These are phyloP conservation scores for Neopestalotiopsis clavispora DNA, from an alignment of 2,329 filamentous ascomycete genomes.

Conservation along the genomic window DNA sequence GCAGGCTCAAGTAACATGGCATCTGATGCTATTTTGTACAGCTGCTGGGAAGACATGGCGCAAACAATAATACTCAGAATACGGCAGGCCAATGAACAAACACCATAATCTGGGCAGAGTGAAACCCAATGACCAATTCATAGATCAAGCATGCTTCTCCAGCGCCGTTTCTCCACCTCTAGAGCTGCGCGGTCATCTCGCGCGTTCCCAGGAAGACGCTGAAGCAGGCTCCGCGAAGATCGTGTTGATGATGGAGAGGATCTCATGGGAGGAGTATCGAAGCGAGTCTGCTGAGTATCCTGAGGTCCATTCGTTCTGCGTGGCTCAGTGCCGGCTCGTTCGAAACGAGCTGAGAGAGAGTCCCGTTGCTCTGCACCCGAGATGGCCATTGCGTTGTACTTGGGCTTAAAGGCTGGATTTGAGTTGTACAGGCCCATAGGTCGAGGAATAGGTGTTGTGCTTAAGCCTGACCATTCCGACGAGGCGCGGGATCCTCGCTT, in stretches of 20 bases:
- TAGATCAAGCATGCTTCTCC: slow-evolving; percentile 8
- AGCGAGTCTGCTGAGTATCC: too few relatives aligned
- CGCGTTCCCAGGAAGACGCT: not conserved
- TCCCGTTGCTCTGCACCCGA: not conserved
- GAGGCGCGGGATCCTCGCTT: not conserved
- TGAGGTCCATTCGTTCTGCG: not conserved
- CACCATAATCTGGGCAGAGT: not conserved
- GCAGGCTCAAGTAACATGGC: too few relatives aligned
- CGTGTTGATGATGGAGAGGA: too few relatives aligned
- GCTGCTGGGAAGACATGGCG: too few relatives aligned
- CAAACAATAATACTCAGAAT: too few relatives aligned
- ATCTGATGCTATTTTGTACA: too few relatives aligned
- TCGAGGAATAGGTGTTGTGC: slow-evolving; percentile 1
- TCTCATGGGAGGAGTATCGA: too few relatives aligned
- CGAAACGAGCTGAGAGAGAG: not conserved
- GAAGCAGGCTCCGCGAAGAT: not conserved
- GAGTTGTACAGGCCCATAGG: not conserved
- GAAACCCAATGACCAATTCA: not conserved
- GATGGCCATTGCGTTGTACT: not conserved
- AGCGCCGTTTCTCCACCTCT: not conserved
- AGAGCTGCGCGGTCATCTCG: not conserved
- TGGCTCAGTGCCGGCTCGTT: not conserved
- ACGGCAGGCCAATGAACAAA: not conserved
- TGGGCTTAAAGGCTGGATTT: not conserved
- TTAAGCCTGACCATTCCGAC: not conserved